Evolutionary conservation across 192 early-diverging fungal genomes (phyloP).

Genomic region (Diversispora epigaea): DNA sequence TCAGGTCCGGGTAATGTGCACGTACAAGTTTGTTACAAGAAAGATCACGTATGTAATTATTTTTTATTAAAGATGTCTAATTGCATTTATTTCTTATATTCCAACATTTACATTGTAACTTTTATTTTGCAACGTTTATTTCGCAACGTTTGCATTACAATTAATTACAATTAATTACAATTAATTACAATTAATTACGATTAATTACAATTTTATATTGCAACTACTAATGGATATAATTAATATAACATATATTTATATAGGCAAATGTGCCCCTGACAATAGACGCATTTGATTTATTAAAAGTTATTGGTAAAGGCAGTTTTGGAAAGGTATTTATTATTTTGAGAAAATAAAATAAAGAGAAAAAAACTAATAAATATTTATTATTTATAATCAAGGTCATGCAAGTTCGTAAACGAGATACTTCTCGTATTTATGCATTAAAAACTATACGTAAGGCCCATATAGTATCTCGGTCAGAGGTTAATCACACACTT

Average conservation of each 20-base stretch:
- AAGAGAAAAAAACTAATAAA: background rate
- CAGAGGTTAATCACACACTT: conserved; percentile 91
- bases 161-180: no score
- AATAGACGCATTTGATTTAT: conserved; percentile 89
- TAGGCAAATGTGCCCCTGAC: conserved; percentile 70
- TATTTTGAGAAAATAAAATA: background rate
- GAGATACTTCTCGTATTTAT: conserved; percentile 90
- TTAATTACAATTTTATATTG: no score
- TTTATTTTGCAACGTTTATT: no score
- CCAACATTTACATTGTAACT: no score
- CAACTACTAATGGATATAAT: no score
- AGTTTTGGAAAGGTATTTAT: conserved; percentile 88
- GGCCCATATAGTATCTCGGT: conserved; percentile 88
- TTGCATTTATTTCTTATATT: background rate
- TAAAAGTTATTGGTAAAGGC: conserved; percentile 96
- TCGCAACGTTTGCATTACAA: no score
- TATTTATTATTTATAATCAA: conserved; percentile 12
- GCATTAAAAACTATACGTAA: conserved; percentile 97
- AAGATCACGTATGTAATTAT: conserved; percentile 50
- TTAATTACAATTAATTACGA: no score
- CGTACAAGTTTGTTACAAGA: conserved; percentile 71
- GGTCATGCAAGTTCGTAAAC: conserved; percentile 91
- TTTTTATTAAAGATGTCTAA: background rate
- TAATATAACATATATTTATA: no score
- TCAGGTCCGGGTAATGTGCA: conserved; percentile 68